Percentiles rank a stretch among this genome's conserved stretches.
Evolutionary conservation across 2,329 filamentous ascomycete species (phyloP).

Genomic region (Penicillium concentricum): DNA sequence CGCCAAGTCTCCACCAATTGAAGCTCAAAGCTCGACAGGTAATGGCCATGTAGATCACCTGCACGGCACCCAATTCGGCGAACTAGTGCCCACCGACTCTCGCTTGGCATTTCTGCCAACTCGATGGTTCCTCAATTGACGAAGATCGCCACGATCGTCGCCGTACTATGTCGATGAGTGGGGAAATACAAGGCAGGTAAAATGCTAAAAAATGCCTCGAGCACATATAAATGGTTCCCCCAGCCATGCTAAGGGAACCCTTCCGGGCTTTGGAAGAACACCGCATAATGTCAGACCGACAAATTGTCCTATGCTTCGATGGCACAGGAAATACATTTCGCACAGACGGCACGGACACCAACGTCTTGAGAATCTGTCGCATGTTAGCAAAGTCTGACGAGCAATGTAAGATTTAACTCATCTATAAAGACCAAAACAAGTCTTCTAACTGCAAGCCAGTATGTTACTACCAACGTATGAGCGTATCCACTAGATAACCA

Average conservation of each 20-base stretch:
- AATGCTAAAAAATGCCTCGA: not conserved
- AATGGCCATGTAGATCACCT: not conserved
- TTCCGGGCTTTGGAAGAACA: not conserved
- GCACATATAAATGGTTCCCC: not conserved
- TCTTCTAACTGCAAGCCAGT: constrained; percentile 4
- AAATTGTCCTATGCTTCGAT: constrained; percentile 37
- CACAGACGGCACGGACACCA: constrained; percentile 42
- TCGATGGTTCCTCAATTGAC: not conserved
- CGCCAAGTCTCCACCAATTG: not conserved
- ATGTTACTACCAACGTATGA: constrained; percentile 31
- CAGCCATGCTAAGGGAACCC: not conserved
- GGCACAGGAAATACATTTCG: constrained; percentile 43
- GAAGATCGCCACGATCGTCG: constrained; percentile 5
- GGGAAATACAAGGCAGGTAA: not conserved
- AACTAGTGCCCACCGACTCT: not conserved
- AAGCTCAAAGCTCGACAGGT: not conserved
- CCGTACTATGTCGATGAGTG: not conserved
- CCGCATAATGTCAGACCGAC: not conserved
- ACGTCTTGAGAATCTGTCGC: constrained; percentile 44
- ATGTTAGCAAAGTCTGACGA: constrained; percentile 36
- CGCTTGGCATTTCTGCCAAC: not conserved
- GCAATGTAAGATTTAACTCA: constrained; percentile 12
- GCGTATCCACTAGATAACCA: not conserved
- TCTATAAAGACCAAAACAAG: too few relatives aligned
- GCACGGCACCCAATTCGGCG: not conserved